These are phyloP conservation scores for Sarocladium strictum DNA, from an alignment of 2,329 filamentous ascomycete genomes.

Conservation along the genomic window DNA sequence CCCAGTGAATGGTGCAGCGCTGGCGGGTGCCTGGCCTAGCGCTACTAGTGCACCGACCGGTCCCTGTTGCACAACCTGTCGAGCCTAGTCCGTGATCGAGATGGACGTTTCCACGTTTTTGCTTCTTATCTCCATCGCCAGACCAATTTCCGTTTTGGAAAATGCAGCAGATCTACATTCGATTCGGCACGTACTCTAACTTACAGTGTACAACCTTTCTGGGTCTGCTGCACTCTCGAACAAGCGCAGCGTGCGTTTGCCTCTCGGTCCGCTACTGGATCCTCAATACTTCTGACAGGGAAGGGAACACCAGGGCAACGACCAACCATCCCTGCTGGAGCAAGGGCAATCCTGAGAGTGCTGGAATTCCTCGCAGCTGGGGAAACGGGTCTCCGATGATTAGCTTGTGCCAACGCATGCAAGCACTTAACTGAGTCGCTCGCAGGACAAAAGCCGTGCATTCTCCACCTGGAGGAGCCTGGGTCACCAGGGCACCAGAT, in stretches of 20 bases:
- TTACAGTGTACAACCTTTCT: too few relatives aligned
- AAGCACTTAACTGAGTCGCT: conserved; percentile 7
- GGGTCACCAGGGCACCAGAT: background rate
- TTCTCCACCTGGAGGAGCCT: background rate
- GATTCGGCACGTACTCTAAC: too few relatives aligned
- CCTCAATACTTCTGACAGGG: background rate
- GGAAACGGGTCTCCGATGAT: conserved; percentile 3
- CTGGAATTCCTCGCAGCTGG: conserved; percentile 8
- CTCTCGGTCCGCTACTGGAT: background rate
- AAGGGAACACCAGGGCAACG: background rate
- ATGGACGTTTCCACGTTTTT: background rate
- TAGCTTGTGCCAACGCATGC: conserved; percentile 6
- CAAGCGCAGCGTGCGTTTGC: background rate
- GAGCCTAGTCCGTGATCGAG: background rate
- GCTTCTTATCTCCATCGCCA: background rate
- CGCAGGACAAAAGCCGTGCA: background rate
- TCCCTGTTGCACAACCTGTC: background rate
- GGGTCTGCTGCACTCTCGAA: too few relatives aligned
- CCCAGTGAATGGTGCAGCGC: background rate
- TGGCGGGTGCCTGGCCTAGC: background rate
- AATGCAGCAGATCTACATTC: background rate
- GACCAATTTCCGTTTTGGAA: background rate
- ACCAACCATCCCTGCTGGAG: background rate
- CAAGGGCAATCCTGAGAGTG: background rate
- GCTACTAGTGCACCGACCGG: background rate